Evolutionary conservation across 805 yeast species (phyloP).

Genomic region (Saccharomyces kudriavzevii): DNA sequence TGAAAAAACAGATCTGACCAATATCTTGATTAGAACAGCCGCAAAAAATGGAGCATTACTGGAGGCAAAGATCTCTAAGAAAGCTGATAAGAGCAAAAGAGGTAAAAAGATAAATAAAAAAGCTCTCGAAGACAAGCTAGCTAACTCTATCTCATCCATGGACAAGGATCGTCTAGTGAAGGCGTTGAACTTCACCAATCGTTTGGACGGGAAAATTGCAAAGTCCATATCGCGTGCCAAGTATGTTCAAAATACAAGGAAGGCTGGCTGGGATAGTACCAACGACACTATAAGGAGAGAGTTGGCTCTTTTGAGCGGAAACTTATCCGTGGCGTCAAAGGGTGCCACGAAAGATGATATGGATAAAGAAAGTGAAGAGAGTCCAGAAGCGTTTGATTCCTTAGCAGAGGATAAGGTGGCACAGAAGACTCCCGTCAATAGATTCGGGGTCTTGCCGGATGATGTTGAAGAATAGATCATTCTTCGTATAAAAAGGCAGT

Average conservation of each 20-base stretch:
- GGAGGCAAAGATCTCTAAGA: conserved; percentile 45
- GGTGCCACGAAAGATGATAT: conserved; percentile 13
- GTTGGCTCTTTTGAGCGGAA: conserved; percentile 3
- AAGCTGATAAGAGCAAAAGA: conserved; percentile 21
- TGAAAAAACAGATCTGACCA: conserved; percentile 50
- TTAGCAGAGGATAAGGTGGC: neutral
- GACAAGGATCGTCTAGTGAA: conserved; percentile 39
- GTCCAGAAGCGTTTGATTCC: neutral
- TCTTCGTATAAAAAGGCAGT: neutral
- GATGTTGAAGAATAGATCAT: conserved; percentile 25
- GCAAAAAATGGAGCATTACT: conserved; percentile 59
- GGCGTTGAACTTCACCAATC: conserved; percentile 45
- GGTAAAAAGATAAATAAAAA: conserved; percentile 23
- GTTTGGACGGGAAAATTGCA: conserved; percentile 52
- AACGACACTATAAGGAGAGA: conserved; percentile 41
- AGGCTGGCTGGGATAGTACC: conserved; percentile 65
- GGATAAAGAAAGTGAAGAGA: conserved; percentile 12
- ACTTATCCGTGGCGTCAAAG: conserved; percentile 4
- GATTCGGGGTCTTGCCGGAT: conserved; percentile 27
- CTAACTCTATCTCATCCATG: conserved; percentile 23
- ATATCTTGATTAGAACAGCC: conserved; percentile 58
- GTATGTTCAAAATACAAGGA: conserved; percentile 53
- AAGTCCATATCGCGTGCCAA: conserved; percentile 58
- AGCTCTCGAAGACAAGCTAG: conserved; percentile 8
- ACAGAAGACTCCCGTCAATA: conserved; percentile 11